Percentiles rank a stretch among this genome's conserved stretches.
Evolutionary conservation across 371 early-diverging fungal genomes (phyloP).

Genomic region (Mycotypha africana): DNA sequence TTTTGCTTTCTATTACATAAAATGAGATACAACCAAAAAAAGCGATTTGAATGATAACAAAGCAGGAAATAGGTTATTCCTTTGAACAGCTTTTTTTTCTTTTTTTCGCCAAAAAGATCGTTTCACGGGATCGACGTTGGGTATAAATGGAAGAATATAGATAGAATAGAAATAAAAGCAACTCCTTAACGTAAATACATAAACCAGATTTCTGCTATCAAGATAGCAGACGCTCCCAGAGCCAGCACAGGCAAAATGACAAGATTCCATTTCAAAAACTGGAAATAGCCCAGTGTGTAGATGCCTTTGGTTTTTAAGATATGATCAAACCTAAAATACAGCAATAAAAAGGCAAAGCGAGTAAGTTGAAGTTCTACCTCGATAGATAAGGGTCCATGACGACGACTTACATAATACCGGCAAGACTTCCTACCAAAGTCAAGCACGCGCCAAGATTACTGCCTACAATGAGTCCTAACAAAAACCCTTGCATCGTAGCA

Average conservation of each 20-base stretch:
- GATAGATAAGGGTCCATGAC: no score
- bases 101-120: no score
- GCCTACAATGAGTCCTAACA: slow-evolving; percentile 72
- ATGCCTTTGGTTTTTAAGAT: slow-evolving; percentile 55
- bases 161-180: neutral
- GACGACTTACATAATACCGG: slow-evolving; percentile 73
- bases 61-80: no score
- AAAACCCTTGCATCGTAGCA: slow-evolving; percentile 48
- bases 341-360: neutral
- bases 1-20: no score
- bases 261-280: slow-evolving; percentile 60
- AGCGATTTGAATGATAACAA: no score
- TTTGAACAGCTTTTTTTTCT: no score
- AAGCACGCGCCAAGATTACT: slow-evolving; percentile 79
- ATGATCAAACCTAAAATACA: slow-evolving; percentile 55
- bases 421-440: slow-evolving; percentile 68
- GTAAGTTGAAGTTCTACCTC: no score
- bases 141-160: neutral
- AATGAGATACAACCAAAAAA: no score
- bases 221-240: slow-evolving; percentile 37
- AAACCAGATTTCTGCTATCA: slow-evolving; percentile 49
- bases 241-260: slow-evolving; percentile 54
- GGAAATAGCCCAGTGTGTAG: slow-evolving; percentile 46
- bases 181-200: slow-evolving; percentile 17
- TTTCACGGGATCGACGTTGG: neutral